Percentiles rank a stretch among this genome's conserved stretches.
phyloP scores from a whole-genome alignment of 164 flowering plant species.

The Sextonia rubra region DNA sequence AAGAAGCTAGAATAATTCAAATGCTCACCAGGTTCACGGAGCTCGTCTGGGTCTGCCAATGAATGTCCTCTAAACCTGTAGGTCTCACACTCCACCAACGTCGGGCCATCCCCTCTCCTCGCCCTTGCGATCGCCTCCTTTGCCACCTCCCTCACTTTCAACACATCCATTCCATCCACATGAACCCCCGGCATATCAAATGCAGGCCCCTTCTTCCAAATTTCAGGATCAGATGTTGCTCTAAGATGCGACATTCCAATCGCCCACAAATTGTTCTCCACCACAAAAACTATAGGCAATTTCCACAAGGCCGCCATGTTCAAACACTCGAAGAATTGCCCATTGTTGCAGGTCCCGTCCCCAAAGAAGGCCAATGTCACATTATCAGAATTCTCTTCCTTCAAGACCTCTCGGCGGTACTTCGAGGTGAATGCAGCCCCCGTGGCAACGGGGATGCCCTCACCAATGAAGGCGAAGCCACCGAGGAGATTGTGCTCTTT shows the following conservation, averaged over 20 bases:
- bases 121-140: constrained; percentile 86
- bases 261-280: constrained; percentile 98
- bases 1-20: neutral
- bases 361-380: constrained; percentile 89
- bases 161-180: constrained; percentile 98
- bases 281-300: constrained; percentile 89
- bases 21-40: constrained; percentile 88
- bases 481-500: constrained; percentile 85
- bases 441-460: constrained; percentile 91
- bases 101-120: constrained; percentile 94
- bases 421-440: constrained; percentile 87
- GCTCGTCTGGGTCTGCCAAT: constrained; percentile 98
- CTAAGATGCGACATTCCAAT: constrained; percentile 97
- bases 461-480: constrained; percentile 95
- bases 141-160: constrained; percentile 97
- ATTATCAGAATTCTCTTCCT: constrained; percentile 60
- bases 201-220: constrained; percentile 89
- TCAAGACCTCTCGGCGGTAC: constrained; percentile 75
- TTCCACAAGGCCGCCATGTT: constrained; percentile 99
- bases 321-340: constrained; percentile 96
- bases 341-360: constrained; percentile 90
- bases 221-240: constrained; percentile 90
- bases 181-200: constrained; percentile 96
- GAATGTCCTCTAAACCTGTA: constrained; percentile 96
- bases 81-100: constrained; percentile 92